Evolutionary conservation across 257 asterid species (phyloP).

Genomic region (Oldenlandia corymbosa): DNA sequence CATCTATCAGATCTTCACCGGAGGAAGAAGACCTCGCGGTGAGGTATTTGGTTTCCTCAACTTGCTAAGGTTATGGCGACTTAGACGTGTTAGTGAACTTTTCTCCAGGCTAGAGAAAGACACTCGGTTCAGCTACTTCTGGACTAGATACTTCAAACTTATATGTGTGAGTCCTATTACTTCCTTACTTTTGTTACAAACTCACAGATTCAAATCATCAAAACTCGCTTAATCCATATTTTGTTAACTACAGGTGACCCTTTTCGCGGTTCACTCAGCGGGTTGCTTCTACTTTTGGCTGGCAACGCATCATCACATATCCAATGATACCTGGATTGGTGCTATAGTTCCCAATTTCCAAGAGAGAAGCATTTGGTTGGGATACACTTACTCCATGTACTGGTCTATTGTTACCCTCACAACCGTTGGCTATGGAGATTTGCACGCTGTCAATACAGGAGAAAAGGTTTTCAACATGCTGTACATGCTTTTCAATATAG

Average conservation of each 20-base stretch:
- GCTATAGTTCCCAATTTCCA: constrained; percentile 48
- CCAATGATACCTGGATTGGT: constrained; percentile 76
- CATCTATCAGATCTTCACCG: constrained; percentile 41
- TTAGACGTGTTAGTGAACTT: constrained; percentile 77
- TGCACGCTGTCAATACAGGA: constrained; percentile 70
- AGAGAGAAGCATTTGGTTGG: constrained; percentile 56
- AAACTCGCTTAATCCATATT: background rate
- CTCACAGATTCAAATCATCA: background rate
- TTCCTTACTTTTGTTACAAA: background rate
- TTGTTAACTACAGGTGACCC: constrained; percentile 54
- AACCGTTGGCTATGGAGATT: constrained; percentile 89
- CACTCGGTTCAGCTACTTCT: constrained; percentile 81
- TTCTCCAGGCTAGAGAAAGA: constrained; percentile 97
- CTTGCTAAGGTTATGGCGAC: constrained; percentile 93
- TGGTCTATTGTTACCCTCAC: constrained; percentile 92
- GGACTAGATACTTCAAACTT: constrained; percentile 73
- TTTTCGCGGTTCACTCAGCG: constrained; percentile 70
- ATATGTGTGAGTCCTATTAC: constrained; percentile 41
- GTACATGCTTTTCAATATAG: constrained; percentile 95
- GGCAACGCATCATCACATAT: constrained; percentile 46
- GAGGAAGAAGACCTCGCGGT: constrained; percentile 43
- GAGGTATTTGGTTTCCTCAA: constrained; percentile 74
- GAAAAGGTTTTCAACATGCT: constrained; percentile 75
- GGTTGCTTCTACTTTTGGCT: constrained; percentile 92
- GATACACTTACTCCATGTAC: constrained; percentile 74